Percentiles rank a stretch among this genome's conserved stretches.
Conservation (phyloP, 768 basidiomycete genomes). For the Kwoniella europaea region DNA sequence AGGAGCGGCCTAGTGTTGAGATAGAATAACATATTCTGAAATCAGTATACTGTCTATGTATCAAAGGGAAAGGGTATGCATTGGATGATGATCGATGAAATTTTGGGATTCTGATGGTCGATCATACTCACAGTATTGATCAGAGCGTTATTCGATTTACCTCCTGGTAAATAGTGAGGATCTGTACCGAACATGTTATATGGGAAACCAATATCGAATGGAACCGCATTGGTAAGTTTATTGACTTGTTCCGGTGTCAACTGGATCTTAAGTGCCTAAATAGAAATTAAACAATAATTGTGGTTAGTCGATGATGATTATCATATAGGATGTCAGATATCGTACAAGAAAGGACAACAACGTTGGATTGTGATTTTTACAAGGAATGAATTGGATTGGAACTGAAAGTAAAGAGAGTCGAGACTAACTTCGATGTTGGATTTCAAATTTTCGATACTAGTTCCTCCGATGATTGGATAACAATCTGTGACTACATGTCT, state of each 20-base stretch:
- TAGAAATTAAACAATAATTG: background rate
- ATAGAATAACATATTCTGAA: too few relatives aligned
- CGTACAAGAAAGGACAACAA: too few relatives aligned
- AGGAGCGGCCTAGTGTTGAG: too few relatives aligned
- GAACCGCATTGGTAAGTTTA: conserved; percentile 41
- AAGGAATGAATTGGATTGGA: too few relatives aligned
- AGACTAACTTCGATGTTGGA: conserved; percentile 31
- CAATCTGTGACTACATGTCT: conserved; percentile 42
- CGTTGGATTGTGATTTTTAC: too few relatives aligned
- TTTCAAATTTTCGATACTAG: conserved; percentile 43
- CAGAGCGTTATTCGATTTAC: conserved; percentile 11
- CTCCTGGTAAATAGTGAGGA: conserved; percentile 24
- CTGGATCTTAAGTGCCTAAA: conserved; percentile 36
- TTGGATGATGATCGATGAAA: too few relatives aligned
- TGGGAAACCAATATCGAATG: conserved; percentile 41
- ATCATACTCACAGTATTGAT: conserved; percentile 18
- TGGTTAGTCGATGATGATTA: background rate
- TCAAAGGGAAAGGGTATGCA: too few relatives aligned
- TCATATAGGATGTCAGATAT: too few relatives aligned
- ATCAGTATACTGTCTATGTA: background rate
- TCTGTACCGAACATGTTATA: conserved; percentile 24
- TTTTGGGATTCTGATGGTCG: too few relatives aligned
- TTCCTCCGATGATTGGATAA: conserved; percentile 53
- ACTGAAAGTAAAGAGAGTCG: background rate
- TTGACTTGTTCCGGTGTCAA: conserved; percentile 45